Evolutionary conservation across 768 basidiomycete genomes (phyloP).

Genomic region (Pulveroboletus sp.): DNA sequence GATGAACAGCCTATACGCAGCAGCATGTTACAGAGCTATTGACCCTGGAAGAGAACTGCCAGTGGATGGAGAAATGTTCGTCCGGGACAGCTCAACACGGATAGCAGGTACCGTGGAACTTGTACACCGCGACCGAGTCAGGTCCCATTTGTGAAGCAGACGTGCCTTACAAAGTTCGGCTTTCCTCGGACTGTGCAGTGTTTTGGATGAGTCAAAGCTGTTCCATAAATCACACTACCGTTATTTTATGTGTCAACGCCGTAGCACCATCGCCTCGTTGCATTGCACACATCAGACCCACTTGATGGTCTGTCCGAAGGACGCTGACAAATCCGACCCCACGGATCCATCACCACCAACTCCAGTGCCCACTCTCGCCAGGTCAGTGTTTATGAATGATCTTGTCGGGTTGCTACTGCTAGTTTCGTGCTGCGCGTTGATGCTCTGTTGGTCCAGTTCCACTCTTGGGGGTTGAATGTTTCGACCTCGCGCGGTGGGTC

Average conservation of each 20-base stretch:
- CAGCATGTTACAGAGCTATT: background rate
- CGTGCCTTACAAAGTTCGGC: too few species aligned
- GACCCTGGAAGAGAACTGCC: too few species aligned
- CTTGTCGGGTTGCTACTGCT: conserved; percentile 11
- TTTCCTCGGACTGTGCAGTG: background rate
- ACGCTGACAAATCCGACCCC: conserved; percentile 17
- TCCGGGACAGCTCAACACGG: background rate
- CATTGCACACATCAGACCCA: background rate
- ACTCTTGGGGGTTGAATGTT: conserved; percentile 24
- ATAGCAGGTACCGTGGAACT: background rate
- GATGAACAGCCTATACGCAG: background rate
- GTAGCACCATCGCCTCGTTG: conserved; percentile 17
- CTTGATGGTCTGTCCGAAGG: conserved; percentile 7
- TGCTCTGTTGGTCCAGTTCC: conserved; percentile 13
- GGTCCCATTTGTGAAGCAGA: too few species aligned
- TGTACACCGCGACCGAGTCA: background rate
- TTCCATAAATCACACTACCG: too few species aligned
- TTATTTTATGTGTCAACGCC: conserved; percentile 6
- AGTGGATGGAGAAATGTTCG: background rate
- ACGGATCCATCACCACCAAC: conserved; percentile 1
- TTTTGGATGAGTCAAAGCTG: conserved; percentile 10
- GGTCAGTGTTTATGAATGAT: too few species aligned
- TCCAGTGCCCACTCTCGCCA: background rate
- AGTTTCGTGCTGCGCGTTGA: conserved; percentile 20
- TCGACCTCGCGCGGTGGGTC: conserved; percentile 18